Evolutionary conservation across 495 filamentous ascomycete species (phyloP).

Genomic region (Cudoniella acicularis): DNA sequence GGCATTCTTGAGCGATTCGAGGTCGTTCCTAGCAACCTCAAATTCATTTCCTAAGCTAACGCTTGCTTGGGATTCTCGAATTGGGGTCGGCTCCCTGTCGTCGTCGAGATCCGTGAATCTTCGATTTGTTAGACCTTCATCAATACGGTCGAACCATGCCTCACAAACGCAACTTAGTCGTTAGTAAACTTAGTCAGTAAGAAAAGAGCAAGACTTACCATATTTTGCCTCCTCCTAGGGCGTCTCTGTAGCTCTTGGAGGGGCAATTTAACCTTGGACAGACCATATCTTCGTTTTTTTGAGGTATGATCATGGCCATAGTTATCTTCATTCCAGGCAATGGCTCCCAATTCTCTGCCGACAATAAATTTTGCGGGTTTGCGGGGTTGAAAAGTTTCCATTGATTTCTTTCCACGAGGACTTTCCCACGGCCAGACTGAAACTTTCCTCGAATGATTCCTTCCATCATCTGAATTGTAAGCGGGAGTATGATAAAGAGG

Average conservation of each 20-base stretch:
- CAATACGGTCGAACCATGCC: not conserved
- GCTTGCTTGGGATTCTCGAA: too few relatives aligned
- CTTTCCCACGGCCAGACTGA: slow-evolving; percentile 1
- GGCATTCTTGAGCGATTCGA: too few relatives aligned
- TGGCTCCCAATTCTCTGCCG: slow-evolving; percentile 4
- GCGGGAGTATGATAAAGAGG: too few relatives aligned
- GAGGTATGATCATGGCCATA: slow-evolving; percentile 6
- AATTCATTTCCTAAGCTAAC: too few relatives aligned
- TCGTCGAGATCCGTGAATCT: too few relatives aligned
- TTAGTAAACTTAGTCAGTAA: not conserved
- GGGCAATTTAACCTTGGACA: not conserved
- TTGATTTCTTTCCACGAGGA: not conserved
- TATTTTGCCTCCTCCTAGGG: slow-evolving; percentile 2
- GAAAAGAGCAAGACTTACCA: not conserved
- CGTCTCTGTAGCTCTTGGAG: not conserved
- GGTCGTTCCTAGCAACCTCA: too few relatives aligned
- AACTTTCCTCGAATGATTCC: not conserved
- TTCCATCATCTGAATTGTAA: slow-evolving; percentile 10
- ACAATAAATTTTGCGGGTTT: not conserved
- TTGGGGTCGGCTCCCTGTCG: too few relatives aligned
- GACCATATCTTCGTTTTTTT: not conserved
- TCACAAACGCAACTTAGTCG: not conserved
- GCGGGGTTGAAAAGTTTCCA: not conserved
- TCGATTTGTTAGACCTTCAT: too few relatives aligned
- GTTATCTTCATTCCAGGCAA: slow-evolving; percentile 8